phyloP scores from a whole-genome alignment of 2,329 filamentous ascomycete genomes.

The Pezicula radicicola region DNA sequence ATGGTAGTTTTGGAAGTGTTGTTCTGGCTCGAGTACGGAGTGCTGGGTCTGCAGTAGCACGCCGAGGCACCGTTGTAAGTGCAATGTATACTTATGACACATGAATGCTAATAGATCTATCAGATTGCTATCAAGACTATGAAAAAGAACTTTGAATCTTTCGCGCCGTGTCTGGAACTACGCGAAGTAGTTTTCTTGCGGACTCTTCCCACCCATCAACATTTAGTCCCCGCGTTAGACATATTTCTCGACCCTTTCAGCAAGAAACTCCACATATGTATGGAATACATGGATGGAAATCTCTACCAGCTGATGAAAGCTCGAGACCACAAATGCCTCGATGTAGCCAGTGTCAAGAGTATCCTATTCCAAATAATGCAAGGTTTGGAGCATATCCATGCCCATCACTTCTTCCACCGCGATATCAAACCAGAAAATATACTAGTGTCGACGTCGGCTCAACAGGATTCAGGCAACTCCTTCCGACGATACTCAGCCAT shows the following conservation, averaged over 20 bases:
- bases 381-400: conserved; percentile 94
- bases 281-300: conserved; percentile 99
- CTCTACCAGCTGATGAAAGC: conserved; percentile 99
- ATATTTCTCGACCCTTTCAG: conserved; percentile 96
- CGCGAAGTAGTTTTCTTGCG: conserved; percentile 96
- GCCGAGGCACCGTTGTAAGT: conserved; percentile 88
- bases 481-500: conserved; percentile 92
- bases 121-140: conserved; percentile 99
- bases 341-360: conserved; percentile 91
- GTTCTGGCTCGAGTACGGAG: conserved; percentile 87
- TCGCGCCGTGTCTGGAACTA: conserved; percentile 84
- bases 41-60: conserved; percentile 83
- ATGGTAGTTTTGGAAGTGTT: conserved; percentile 98
- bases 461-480: conserved; percentile 73
- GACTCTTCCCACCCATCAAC: conserved; percentile 80
- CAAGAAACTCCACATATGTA: conserved; percentile 95
- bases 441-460: conserved; percentile 82
- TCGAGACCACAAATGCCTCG: conserved; percentile 89
- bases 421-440: conserved; percentile 99
- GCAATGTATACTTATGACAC: conserved; percentile 1
- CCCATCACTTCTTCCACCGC: conserved; percentile 95
- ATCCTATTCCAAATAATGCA: conserved; percentile 97
- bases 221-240: conserved; percentile 94
- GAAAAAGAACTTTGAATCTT: conserved; percentile 98
- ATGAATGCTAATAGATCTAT: conserved; percentile 10